phyloP scores from a whole-genome alignment of 306 rosid genomes.

The Pterocarpus santalinus region DNA sequence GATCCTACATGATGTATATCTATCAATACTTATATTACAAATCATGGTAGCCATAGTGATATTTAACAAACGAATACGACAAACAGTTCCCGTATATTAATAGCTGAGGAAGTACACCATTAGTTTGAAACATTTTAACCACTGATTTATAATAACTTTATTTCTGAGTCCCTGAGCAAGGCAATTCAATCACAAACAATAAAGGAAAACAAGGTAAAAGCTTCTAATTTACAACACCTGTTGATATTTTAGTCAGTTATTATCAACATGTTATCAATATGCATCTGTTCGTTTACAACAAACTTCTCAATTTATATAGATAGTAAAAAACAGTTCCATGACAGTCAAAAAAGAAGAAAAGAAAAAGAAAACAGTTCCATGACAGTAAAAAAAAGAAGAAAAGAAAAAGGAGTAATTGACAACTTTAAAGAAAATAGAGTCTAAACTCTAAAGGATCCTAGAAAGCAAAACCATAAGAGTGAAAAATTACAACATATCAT shows the following conservation, averaged over 20 bases:
- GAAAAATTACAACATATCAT: too few relatives aligned
- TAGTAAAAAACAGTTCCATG: neutral
- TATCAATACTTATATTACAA: too few relatives aligned
- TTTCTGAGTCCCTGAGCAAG: neutral
- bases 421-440: slow-evolving; percentile 5
- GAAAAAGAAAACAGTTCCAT: neutral
- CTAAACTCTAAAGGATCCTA: neutral
- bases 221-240: neutral
- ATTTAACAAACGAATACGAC: too few relatives aligned
- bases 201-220: neutral
- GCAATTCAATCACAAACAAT: neutral
- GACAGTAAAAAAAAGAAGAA: neutral
- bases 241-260: neutral
- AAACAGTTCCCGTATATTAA: too few relatives aligned
- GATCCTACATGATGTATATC: too few relatives aligned
- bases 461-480: neutral
- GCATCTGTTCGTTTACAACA: neutral
- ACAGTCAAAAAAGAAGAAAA: too few relatives aligned
- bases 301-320: neutral
- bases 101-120: too few relatives aligned
- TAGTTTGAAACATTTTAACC: neutral
- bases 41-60: too few relatives aligned
- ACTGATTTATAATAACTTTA: neutral
- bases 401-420: slow-evolving; percentile 2
- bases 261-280: neutral